A percentile compares a stretch with the other conserved stretches of the same genome.
These are phyloP conservation scores for Ramularia collo-cygni DNA, from an alignment of 2,329 filamentous ascomycete genomes.

Conservation along the genomic window DNA sequence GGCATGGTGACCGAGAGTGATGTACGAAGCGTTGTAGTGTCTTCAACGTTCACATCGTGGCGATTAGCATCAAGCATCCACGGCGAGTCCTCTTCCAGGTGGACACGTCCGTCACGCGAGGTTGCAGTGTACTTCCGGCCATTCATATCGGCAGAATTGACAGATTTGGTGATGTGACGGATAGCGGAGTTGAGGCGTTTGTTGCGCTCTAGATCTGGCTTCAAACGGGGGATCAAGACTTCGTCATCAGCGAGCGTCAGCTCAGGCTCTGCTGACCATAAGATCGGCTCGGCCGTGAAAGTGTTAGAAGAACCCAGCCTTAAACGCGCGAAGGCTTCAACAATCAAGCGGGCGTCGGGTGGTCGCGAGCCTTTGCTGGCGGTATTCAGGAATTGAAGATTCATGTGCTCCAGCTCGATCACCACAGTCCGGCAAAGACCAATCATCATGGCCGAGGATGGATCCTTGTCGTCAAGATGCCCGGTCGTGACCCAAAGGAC, in stretches of 20 bases:
- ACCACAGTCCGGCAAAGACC: constrained; percentile 15
- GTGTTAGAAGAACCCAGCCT: constrained; percentile 8
- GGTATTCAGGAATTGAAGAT: constrained; percentile 15
- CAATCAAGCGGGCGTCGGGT: constrained; percentile 9
- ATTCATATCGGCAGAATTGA: constrained; percentile 2
- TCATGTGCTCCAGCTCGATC: constrained; percentile 13
- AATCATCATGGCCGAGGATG: constrained; percentile 14
- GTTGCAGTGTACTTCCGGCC: constrained; percentile 9
- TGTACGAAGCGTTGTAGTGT: constrained; percentile 2
- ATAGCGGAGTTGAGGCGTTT: constrained; percentile 22
- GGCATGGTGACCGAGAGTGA: too few relatives aligned
- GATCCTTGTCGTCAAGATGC: constrained; percentile 11
- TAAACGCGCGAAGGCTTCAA: constrained; percentile 13
- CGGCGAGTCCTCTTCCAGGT: constrained; percentile 9
- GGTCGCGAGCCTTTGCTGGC: constrained; percentile 4
- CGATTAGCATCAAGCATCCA: constrained; percentile 8
- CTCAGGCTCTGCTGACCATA: constrained; percentile 18
- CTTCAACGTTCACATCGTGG: background rate
- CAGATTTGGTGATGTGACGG: constrained; percentile 16
- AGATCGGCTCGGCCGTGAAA: constrained; percentile 6
- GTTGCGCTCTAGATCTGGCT: constrained; percentile 19
- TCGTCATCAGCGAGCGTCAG: constrained; percentile 14
- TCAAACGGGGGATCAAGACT: constrained; percentile 16
- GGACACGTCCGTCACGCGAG: constrained; percentile 4
- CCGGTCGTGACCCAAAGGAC: constrained; percentile 14